A percentile compares a stretch with the other conserved stretches of the same genome.
Conservation (phyloP, 345 rosid species). For the Geranium brycei region DNA sequence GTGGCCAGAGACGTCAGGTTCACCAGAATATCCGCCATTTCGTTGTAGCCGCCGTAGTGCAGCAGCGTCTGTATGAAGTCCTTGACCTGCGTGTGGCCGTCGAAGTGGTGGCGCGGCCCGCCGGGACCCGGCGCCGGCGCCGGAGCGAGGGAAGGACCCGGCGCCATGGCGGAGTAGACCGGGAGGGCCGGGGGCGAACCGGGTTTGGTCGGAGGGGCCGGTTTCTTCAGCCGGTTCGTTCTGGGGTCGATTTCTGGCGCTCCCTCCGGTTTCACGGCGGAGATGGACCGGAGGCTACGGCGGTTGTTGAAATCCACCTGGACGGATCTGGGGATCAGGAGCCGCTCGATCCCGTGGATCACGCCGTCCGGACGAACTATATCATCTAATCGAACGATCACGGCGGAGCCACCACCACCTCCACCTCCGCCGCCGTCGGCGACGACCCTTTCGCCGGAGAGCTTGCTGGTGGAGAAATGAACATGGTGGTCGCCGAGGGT, state of each 20-base stretch:
- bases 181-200: conserved; percentile 76
- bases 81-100: conserved; percentile 79
- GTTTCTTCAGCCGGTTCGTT: conserved; percentile 50
- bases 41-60: conserved; percentile 93
- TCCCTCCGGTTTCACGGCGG: conserved; percentile 54
- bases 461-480: conserved; percentile 27
- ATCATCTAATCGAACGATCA: conserved; percentile 33
- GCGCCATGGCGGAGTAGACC: conserved; percentile 77
- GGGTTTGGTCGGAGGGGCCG: conserved; percentile 35
- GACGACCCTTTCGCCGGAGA: conserved; percentile 23
- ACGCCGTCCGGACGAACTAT: conserved; percentile 57
- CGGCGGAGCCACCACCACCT: conserved; percentile 15
- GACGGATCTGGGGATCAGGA: conserved; percentile 50
- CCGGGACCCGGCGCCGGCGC: conserved; percentile 98
- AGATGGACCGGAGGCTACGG: conserved; percentile 42
- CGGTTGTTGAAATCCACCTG: conserved; percentile 55
- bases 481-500: conserved; percentile 40
- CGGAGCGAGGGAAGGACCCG: conserved; percentile 91
- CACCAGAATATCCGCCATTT: conserved; percentile 91
- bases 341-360: conserved; percentile 54
- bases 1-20: conserved; percentile 84
- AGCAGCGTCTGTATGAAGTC: conserved; percentile 79
- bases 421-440: neutral
- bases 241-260: conserved; percentile 70
- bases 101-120: conserved; percentile 64